These are phyloP conservation scores for Phycomyces blakesleeanus DNA, from an alignment of 192 early-diverging fungal species.

Conservation along the genomic window DNA sequence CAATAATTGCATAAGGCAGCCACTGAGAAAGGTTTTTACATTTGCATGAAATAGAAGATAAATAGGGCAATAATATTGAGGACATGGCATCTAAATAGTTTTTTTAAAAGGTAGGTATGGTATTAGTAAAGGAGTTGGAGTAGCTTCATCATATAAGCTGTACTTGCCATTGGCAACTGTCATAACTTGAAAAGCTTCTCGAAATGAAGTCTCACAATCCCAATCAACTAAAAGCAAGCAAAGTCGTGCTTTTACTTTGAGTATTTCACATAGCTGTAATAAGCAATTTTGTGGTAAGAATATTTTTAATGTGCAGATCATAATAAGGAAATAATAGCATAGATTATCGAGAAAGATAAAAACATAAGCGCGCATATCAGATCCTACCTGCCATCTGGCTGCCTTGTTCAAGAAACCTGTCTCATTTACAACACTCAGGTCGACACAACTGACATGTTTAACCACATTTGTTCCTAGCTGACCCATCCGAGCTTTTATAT, in stretches of 20 bases:
- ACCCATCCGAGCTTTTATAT: neutral
- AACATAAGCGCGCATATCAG: neutral
- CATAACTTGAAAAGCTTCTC: conserved; percentile 11
- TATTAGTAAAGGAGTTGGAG: neutral
- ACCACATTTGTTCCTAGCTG: conserved; percentile 1
- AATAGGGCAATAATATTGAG: conserved; percentile 10
- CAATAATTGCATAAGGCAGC: conserved; percentile 7
- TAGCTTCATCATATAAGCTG: too few relatives aligned
- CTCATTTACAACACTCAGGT: neutral
- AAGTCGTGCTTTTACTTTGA: conserved; percentile 14
- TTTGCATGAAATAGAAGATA: conserved; percentile 9
- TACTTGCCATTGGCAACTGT: conserved; percentile 11
- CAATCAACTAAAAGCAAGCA: conserved; percentile 11
- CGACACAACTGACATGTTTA: neutral
- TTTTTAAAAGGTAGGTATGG: neutral
- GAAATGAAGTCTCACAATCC: conserved; percentile 12
- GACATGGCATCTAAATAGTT: conserved; percentile 5
- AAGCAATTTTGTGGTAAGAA: neutral
- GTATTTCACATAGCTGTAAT: conserved; percentile 9
- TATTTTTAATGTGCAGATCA: too few relatives aligned
- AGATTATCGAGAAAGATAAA: neutral
- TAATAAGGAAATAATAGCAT: neutral
- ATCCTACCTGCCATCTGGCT: neutral
- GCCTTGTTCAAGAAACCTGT: neutral
- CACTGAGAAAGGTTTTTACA: conserved; percentile 11